Conservation (phyloP, 2,329 filamentous ascomycete genomes). For the Botrytis cinerea region DNA sequence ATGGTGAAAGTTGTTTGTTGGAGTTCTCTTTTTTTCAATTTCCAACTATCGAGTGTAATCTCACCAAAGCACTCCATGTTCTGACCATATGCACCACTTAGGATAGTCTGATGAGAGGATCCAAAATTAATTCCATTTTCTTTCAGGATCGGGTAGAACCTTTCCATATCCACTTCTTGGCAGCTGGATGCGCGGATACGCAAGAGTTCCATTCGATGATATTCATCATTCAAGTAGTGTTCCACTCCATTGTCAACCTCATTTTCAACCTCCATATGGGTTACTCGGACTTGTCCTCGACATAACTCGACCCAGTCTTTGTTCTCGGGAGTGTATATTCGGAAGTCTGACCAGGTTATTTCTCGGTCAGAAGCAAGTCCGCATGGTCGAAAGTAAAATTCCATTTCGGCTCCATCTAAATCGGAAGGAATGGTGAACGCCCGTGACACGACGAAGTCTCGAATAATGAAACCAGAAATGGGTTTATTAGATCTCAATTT, state of each 20-base stretch:
- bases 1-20: not conserved
- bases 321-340: not conserved
- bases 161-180: not conserved
- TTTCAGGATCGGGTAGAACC: not conserved
- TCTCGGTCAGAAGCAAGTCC: not conserved
- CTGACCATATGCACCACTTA: not conserved
- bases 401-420: not conserved
- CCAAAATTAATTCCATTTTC: not conserved
- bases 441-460: constrained; percentile 15
- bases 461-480: constrained; percentile 1
- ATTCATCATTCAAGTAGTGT: not conserved
- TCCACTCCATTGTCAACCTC: not conserved
- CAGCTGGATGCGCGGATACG: not conserved
- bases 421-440: constrained; percentile 29
- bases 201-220: not conserved
- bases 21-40: not conserved
- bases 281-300: not conserved
- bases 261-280: not conserved
- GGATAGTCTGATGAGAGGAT: not conserved
- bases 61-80: not conserved
- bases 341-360: not conserved
- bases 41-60: not conserved
- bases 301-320: not conserved
- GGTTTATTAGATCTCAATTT: not conserved
- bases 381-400: not conserved